phyloP scores from a whole-genome alignment of 1,284 basidiomycete genomes.

The Rhodotorula sp. region DNA sequence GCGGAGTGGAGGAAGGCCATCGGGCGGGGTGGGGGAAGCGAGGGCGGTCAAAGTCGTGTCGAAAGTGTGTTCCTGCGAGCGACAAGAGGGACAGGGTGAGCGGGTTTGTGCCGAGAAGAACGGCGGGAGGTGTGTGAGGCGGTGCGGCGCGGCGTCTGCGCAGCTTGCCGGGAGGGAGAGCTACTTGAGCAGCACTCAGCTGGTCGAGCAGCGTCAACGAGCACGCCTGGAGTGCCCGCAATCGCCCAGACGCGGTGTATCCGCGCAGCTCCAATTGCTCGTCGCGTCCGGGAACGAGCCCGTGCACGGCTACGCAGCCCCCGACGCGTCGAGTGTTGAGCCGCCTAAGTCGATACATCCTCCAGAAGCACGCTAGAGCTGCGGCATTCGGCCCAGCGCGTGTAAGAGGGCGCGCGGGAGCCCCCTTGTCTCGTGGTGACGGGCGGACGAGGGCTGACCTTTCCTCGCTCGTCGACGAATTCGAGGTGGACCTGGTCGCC shows the following conservation, averaged over 20 bases:
- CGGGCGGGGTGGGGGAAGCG: constrained; percentile 36
- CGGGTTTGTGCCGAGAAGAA: neutral
- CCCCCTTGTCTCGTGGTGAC: neutral
- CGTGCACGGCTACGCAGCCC: neutral
- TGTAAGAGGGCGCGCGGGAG: neutral
- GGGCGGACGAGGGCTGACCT: constrained; percentile 57
- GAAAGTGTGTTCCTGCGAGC: constrained; percentile 67
- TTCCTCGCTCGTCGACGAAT: constrained; percentile 82
- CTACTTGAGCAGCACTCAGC: too few species aligned
- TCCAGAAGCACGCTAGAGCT: too few species aligned
- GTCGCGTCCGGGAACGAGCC: neutral
- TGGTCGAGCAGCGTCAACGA: too few species aligned
- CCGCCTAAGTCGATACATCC: too few species aligned
- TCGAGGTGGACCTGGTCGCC: constrained; percentile 70
- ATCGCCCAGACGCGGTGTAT: too few species aligned
- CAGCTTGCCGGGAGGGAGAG: too few species aligned
- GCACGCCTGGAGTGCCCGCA: too few species aligned
- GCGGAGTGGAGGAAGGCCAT: constrained; percentile 78
- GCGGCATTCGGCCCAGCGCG: neutral
- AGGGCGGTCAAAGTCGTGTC: constrained; percentile 66
- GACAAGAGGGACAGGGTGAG: neutral
- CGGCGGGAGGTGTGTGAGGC: neutral
- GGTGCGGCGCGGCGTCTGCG: neutral
- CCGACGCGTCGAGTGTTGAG: neutral
- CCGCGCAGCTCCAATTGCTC: neutral